Evolutionary conservation across 2,329 filamentous ascomycete species (phyloP), one percentile per base, ranked within the genome.

Genomic region (Paracoccidioides lutzii): DNA sequence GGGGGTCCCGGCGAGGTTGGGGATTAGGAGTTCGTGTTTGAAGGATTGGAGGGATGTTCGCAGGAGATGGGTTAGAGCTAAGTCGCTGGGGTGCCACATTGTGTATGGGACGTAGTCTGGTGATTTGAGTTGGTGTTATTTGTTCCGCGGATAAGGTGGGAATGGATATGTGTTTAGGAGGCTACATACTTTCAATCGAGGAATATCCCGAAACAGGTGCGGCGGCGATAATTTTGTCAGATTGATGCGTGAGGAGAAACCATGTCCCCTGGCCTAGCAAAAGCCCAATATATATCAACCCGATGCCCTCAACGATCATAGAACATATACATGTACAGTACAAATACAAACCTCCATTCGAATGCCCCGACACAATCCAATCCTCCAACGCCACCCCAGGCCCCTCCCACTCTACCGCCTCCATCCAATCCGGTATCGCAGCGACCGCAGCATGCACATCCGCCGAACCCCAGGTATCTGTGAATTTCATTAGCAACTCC

Each of bases 191-290:
- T 60, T 81, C 77, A 55, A 82, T 81, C 1, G 77, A 81, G 0
- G 76, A 71, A 64, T 82, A 82, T 22, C 78, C 79, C 2, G 79
- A 81, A 7, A 81, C 68, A n/a, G 79, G 76, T 10, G 76, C 75
- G 22, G 77, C 79, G 22, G 78, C 79, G 41, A 81, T 69, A 40
- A 81, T 66, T 49, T 76, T 78, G 62, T 82, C 79, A 14, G 79
- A 80, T 30, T 72, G 69, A 65, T 82, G 79, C 1, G 78, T 78
- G 30, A 81, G 63, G 15, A 73, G 67, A 66, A 77, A 80, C 80
- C 80, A 82, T 3, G 75, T 73, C 7, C 79, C 80, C 66, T 82
- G 80, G 2, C 77, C 71, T 74, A 8, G 22, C 22, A 22, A 22
- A 22, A 22, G 22, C 22, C 22, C 63, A 7, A 44, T 15, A 15